Conservation (phyloP, 306 rosid species). For the Castanospermum australe region DNA sequence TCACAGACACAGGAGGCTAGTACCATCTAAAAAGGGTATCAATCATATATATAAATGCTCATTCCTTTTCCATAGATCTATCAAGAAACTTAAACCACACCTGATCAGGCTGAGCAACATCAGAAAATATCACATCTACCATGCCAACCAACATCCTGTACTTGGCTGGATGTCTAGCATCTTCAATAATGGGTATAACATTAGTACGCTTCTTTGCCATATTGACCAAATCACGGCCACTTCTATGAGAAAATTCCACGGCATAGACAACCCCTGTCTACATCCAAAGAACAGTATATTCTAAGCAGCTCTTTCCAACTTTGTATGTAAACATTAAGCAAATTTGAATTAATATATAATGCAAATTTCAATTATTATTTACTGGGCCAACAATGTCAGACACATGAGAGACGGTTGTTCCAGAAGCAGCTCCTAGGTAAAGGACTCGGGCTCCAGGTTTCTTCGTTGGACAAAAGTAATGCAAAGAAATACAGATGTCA, state of each 20-base stretch:
- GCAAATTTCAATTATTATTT: constrained; percentile 12
- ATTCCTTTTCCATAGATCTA: background rate
- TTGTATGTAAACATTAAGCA: background rate
- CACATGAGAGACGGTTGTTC: constrained; percentile 95
- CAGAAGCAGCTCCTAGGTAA: constrained; percentile 96
- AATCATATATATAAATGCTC: background rate
- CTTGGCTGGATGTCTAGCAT: constrained; percentile 94
- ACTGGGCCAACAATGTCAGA: constrained; percentile 95
- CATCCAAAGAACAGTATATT: background rate
- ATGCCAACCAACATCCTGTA: constrained; percentile 93
- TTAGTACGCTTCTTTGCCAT: constrained; percentile 96
- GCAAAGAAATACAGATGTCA: background rate
- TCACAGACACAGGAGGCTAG: background rate
- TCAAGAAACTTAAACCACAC: constrained; percentile 33
- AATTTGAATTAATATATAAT: background rate
- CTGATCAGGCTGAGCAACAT: constrained; percentile 99
- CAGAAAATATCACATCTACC: constrained; percentile 99
- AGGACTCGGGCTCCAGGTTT: constrained; percentile 84
- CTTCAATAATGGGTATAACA: constrained; percentile 90
- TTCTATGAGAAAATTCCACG: constrained; percentile 90
- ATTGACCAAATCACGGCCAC: constrained; percentile 94
- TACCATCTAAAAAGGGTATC: background rate
- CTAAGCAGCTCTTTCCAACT: background rate
- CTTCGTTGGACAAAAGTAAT: constrained; percentile 24
- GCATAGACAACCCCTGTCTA: constrained; percentile 91